Evolutionary conservation across 805 yeast genomes (phyloP).

Genomic region (Komagataella populi): DNA sequence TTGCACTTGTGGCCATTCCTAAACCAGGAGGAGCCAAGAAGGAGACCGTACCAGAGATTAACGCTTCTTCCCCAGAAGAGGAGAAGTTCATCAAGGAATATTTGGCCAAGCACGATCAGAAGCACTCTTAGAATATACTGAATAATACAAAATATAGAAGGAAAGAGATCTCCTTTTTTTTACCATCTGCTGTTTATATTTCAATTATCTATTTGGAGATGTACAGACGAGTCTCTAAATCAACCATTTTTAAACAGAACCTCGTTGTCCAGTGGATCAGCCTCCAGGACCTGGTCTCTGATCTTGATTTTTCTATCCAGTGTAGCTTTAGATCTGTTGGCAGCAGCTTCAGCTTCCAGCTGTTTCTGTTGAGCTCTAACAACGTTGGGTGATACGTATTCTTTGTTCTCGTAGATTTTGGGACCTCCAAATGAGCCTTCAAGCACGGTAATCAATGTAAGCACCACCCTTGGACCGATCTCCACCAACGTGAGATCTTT

Average conservation of each 20-base stretch:
- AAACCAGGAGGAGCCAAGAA: conserved; percentile 60
- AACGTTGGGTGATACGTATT: conserved; percentile 91
- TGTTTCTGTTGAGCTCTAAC: conserved; percentile 81
- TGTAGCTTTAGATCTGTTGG: conserved; percentile 67
- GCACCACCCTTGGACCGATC: conserved; percentile 92
- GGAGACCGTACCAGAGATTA: conserved; percentile 51
- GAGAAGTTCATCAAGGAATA: conserved; percentile 74
- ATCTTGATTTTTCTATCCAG: conserved; percentile 59
- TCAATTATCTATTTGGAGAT: background rate
- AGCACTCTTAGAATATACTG: conserved; percentile 8
- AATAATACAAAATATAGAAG: background rate
- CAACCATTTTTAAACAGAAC: conserved; percentile 40
- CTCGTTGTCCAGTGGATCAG: conserved; percentile 76
- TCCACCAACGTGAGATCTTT: conserved; percentile 74
- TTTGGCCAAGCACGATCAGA: conserved; percentile 29
- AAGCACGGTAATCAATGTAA: conserved; percentile 79
- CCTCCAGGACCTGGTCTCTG: conserved; percentile 61
- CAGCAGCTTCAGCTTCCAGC: conserved; percentile 70
- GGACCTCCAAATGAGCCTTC: conserved; percentile 99
- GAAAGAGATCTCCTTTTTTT: background rate
- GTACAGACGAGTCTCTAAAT: background rate
- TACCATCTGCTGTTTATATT: background rate
- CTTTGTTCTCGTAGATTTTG: conserved; percentile 91
- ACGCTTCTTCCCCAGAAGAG: conserved; percentile 77
- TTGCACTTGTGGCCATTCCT: conserved; percentile 50